phyloP scores from a whole-genome alignment of 306 rosid genomes.

The Calophaca sinica region DNA sequence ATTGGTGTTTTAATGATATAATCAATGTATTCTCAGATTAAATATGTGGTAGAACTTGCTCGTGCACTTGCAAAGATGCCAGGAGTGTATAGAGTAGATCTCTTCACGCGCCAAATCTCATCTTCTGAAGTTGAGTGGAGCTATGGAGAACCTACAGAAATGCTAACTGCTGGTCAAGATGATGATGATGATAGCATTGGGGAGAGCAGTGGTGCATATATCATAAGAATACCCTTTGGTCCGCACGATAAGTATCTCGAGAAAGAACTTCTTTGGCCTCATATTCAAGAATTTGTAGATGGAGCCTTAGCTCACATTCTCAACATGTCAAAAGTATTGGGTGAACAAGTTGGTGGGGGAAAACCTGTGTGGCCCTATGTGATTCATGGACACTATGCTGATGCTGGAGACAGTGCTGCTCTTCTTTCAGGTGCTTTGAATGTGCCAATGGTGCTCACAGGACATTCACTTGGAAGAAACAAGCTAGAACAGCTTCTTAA shows the following conservation, averaged over 20 bases:
- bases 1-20: slow-evolving; percentile 31
- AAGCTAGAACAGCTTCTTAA: slow-evolving; percentile 92
- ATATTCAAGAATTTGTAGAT: slow-evolving; percentile 89
- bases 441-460: slow-evolving; percentile 92
- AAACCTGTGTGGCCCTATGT: slow-evolving; percentile 95
- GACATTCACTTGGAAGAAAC: slow-evolving; percentile 94
- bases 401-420: slow-evolving; percentile 95
- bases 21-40: slow-evolving; percentile 60
- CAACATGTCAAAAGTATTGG: slow-evolving; percentile 90
- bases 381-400: slow-evolving; percentile 94
- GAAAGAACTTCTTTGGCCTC: slow-evolving; percentile 92
- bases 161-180: slow-evolving; percentile 68
- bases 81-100: slow-evolving; percentile 91
- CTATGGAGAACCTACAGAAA: slow-evolving; percentile 94
- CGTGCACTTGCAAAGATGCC: slow-evolving; percentile 91
- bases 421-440: slow-evolving; percentile 94
- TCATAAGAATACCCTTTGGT: slow-evolving; percentile 86
- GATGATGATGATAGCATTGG: slow-evolving; percentile 63
- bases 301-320: slow-evolving; percentile 93
- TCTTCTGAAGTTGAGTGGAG: slow-evolving; percentile 93
- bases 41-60: slow-evolving; percentile 92
- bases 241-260: slow-evolving; percentile 80
- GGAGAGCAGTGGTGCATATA: slow-evolving; percentile 96
- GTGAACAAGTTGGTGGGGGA: slow-evolving; percentile 85
- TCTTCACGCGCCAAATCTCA: slow-evolving; percentile 84